Evolutionary conservation across 768 basidiomycete genomes (phyloP).

Genomic region (Calocybe indica): DNA sequence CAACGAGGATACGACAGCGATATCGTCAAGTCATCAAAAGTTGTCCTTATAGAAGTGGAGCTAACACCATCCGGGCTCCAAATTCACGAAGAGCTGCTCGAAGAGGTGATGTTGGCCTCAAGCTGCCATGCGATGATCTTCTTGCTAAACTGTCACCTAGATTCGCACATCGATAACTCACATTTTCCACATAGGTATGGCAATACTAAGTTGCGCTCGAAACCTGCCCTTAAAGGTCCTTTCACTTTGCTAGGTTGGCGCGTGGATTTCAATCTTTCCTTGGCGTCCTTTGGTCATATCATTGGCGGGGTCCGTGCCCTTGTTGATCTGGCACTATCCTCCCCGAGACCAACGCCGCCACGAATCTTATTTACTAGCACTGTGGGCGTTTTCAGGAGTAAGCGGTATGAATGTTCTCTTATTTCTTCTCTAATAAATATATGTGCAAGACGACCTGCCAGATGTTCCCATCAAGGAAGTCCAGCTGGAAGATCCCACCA

Average conservation of each 20-base stretch:
- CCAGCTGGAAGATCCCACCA: slow-evolving; percentile 14
- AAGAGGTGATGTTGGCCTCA: slow-evolving; percentile 2
- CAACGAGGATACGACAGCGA: slow-evolving; percentile 2
- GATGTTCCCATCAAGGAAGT: slow-evolving; percentile 9
- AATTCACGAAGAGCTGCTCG: neutral
- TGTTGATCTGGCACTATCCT: slow-evolving; percentile 32
- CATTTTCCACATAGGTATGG: slow-evolving; percentile 6
- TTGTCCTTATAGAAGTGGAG: slow-evolving; percentile 1
- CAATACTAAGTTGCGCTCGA: neutral
- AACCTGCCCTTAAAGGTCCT: too few relatives aligned
- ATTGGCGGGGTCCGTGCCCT: slow-evolving; percentile 33
- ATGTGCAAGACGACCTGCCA: neutral
- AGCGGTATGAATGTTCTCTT: neutral
- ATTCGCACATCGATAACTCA: slow-evolving; percentile 5
- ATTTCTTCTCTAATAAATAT: neutral
- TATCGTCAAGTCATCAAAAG: slow-evolving; percentile 2
- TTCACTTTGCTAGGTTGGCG: slow-evolving; percentile 29
- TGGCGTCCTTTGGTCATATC: slow-evolving; percentile 38
- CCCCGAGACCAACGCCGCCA: slow-evolving; percentile 16
- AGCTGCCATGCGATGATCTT: neutral
- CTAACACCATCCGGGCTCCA: neutral
- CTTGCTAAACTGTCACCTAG: neutral
- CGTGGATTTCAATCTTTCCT: slow-evolving; percentile 39
- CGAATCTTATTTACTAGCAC: slow-evolving; percentile 35
- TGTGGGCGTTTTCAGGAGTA: slow-evolving; percentile 19